Conservation (phyloP, 768 basidiomycete genomes). For the Solioccasus polychromus region DNA sequence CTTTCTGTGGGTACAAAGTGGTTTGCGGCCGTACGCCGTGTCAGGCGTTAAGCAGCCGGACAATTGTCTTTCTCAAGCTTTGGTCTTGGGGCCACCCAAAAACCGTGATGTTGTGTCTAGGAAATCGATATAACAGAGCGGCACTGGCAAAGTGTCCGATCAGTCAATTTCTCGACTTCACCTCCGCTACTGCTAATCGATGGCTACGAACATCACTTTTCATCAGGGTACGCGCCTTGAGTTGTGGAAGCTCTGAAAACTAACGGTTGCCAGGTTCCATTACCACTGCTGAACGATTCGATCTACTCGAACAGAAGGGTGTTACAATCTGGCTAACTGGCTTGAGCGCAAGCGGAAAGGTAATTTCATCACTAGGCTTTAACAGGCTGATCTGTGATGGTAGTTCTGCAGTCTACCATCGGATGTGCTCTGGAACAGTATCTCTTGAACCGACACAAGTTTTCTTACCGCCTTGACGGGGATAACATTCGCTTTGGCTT, state of each 20-base stretch:
- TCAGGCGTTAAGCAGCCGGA: neutral
- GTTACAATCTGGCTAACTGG: slow-evolving; percentile 97
- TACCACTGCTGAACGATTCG: slow-evolving; percentile 58
- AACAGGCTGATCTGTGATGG: neutral
- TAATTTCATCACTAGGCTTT: neutral
- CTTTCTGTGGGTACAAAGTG: neutral
- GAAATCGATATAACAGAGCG: slow-evolving; percentile 11
- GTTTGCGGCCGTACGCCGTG: too few species aligned
- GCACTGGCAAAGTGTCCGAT: neutral
- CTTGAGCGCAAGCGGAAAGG: slow-evolving; percentile 93
- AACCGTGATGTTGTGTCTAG: neutral
- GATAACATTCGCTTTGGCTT: slow-evolving; percentile 95
- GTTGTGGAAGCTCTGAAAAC: neutral
- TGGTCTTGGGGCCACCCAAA: neutral
- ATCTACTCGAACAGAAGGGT: slow-evolving; percentile 75
- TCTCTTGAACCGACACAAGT: slow-evolving; percentile 81
- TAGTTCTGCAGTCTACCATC: slow-evolving; percentile 75
- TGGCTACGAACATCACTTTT: slow-evolving; percentile 60
- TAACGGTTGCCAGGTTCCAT: slow-evolving; percentile 61
- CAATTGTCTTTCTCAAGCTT: slow-evolving; percentile 13
- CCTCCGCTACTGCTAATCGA: slow-evolving; percentile 8
- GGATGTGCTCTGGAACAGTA: slow-evolving; percentile 97
- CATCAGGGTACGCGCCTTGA: slow-evolving; percentile 49
- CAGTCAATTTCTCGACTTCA: neutral
- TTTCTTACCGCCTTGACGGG: slow-evolving; percentile 90